Conservation (phyloP, 1,139 yeast genomes). For the Taphrina betulina region DNA sequence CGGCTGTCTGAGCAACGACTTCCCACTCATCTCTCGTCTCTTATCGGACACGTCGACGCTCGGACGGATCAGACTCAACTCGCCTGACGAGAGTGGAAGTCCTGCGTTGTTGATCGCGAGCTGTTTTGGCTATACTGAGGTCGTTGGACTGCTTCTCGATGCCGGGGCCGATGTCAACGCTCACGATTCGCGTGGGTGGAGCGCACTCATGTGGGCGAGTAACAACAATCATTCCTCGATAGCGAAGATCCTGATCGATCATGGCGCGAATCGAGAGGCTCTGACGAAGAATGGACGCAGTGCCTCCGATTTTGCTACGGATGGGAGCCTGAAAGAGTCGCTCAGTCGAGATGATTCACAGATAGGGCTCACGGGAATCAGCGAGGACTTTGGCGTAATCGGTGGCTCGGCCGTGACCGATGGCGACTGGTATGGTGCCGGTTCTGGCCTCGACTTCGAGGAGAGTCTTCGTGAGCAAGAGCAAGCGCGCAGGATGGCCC, state of each 20-base stretch:
- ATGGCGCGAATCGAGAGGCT: slow-evolving; percentile 44
- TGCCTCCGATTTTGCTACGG: slow-evolving; percentile 46
- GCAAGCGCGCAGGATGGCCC: slow-evolving; percentile 39
- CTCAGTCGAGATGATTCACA: slow-evolving; percentile 27
- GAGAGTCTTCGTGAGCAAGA: slow-evolving; percentile 41
- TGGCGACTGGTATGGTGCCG: slow-evolving; percentile 43
- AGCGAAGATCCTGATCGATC: slow-evolving; percentile 44
- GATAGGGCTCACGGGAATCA: slow-evolving; percentile 30
- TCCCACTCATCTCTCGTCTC: slow-evolving; percentile 19
- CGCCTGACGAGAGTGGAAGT: slow-evolving; percentile 46
- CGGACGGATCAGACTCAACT: slow-evolving; percentile 39
- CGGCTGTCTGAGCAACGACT: slow-evolving; percentile 26
- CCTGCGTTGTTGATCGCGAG: slow-evolving; percentile 48
- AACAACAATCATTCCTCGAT: slow-evolving; percentile 47
- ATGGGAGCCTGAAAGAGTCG: slow-evolving; percentile 37
- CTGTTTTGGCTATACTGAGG: slow-evolving; percentile 48
- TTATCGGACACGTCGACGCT: slow-evolving; percentile 4
- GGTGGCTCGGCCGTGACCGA: slow-evolving; percentile 31
- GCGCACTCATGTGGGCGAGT: slow-evolving; percentile 53
- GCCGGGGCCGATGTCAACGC: slow-evolving; percentile 46
- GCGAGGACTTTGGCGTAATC: slow-evolving; percentile 31
- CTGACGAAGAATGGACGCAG: slow-evolving; percentile 45
- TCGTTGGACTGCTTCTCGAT: slow-evolving; percentile 46
- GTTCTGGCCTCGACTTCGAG: slow-evolving; percentile 40
- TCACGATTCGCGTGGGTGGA: slow-evolving; percentile 48